Conservation (phyloP, 495 filamentous ascomycete genomes). For the Tuber borchii region DNA sequence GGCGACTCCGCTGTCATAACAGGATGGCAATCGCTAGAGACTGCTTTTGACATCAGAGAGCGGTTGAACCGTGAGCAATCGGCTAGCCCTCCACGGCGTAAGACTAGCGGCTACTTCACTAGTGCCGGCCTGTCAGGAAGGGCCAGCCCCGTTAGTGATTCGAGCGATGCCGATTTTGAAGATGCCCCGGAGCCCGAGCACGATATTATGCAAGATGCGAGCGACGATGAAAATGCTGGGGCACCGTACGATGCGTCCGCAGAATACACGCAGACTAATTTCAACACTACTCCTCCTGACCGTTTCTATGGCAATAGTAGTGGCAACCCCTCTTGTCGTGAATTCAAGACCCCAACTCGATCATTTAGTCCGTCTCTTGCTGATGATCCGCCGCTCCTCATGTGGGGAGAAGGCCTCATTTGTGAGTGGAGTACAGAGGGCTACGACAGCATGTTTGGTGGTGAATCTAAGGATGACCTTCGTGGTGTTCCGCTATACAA, state of each 20-base stretch:
- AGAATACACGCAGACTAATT: slow-evolving; percentile 13
- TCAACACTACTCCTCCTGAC: slow-evolving; percentile 14
- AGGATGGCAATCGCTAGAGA: slow-evolving; percentile 33
- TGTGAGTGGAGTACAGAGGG: slow-evolving; percentile 70
- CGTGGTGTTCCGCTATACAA: slow-evolving; percentile 50
- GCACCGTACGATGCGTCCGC: slow-evolving; percentile 12
- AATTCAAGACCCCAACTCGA: slow-evolving; percentile 28
- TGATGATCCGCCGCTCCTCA: slow-evolving; percentile 60
- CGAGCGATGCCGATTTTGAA: slow-evolving; percentile 36
- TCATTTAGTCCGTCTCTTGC: slow-evolving; percentile 28
- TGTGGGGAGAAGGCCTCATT: slow-evolving; percentile 71
- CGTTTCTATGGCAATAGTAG: slow-evolving; percentile 32
- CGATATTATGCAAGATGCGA: slow-evolving; percentile 33
- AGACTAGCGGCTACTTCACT: slow-evolving; percentile 18
- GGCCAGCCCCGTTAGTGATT: slow-evolving; percentile 20
- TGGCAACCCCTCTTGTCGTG: slow-evolving; percentile 31
- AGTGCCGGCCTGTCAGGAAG: slow-evolving; percentile 20
- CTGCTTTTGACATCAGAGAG: slow-evolving; percentile 30
- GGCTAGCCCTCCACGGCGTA: slow-evolving; percentile 26
- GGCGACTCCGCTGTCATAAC: slow-evolving; percentile 25
- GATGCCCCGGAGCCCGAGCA: slow-evolving; percentile 28
- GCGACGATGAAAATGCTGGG: slow-evolving; percentile 42
- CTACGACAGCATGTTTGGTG: slow-evolving; percentile 64
- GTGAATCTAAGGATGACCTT: slow-evolving; percentile 45
- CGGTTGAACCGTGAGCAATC: slow-evolving; percentile 24